Evolutionary conservation across 352 stramenopile genomes (phyloP).

Genomic region (Pythium oligandrum): DNA sequence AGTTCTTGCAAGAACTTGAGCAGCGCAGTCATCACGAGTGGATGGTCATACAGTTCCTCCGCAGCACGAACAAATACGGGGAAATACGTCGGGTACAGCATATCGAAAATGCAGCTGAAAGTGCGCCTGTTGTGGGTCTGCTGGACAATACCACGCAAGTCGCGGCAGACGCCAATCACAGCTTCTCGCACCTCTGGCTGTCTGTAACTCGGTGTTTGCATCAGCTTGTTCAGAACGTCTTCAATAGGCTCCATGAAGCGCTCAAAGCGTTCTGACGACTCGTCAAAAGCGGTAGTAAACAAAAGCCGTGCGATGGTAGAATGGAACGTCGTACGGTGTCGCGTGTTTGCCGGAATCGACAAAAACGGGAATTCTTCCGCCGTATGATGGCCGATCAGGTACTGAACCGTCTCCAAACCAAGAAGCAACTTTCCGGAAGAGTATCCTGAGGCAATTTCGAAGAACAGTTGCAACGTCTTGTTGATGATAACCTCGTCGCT

Average conservation of each 20-base stretch:
- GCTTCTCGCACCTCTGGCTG: slow-evolving; percentile 78
- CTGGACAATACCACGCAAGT: slow-evolving; percentile 94
- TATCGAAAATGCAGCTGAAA: slow-evolving; percentile 97
- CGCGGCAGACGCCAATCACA: slow-evolving; percentile 95
- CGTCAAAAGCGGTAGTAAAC: slow-evolving; percentile 94
- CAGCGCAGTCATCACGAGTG: slow-evolving; percentile 93
- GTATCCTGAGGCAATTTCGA: slow-evolving; percentile 96
- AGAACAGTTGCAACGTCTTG: slow-evolving; percentile 95
- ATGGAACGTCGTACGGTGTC: slow-evolving; percentile 97
- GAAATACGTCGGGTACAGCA: slow-evolving; percentile 96
- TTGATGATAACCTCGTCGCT: slow-evolving; percentile 94
- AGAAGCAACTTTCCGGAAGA: slow-evolving; percentile 96
- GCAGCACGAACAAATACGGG: slow-evolving; percentile 92
- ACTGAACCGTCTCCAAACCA: slow-evolving; percentile 96
- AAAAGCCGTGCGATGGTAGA: slow-evolving; percentile 95
- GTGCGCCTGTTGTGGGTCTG: slow-evolving; percentile 96
- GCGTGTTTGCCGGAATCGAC: slow-evolving; percentile 88
- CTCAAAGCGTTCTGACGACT: slow-evolving; percentile 93
- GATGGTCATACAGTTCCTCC: slow-evolving; percentile 92
- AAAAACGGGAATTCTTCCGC: slow-evolving; percentile 98
- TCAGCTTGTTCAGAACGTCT: slow-evolving; percentile 75
- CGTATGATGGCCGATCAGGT: slow-evolving; percentile 95
- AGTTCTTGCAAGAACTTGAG: slow-evolving; percentile 97
- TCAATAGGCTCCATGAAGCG: slow-evolving; percentile 94
- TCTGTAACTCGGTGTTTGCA: slow-evolving; percentile 74